Evolutionary conservation across 2,329 filamentous ascomycete genomes (phyloP).

Genomic region (Fusarium pilosicola): DNA sequence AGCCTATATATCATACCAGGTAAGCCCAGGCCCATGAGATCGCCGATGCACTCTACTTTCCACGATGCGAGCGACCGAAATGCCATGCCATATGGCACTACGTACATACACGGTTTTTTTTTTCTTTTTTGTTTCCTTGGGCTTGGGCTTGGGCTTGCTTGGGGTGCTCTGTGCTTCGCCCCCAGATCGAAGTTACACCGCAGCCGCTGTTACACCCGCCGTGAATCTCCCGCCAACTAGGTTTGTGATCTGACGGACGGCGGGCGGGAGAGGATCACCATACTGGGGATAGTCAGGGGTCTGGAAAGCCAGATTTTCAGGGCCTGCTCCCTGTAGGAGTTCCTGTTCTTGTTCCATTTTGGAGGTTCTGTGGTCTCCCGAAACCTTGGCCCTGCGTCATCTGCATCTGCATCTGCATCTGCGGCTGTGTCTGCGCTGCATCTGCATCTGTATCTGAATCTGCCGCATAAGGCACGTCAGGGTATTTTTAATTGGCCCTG

Average conservation of each 20-base stretch:
- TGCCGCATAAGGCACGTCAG: not conserved
- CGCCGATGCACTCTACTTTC: conserved; percentile 4
- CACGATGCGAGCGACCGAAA: not conserved
- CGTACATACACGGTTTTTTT: not conserved
- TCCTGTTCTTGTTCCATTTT: not conserved
- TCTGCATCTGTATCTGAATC: not conserved
- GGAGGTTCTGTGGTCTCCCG: not conserved
- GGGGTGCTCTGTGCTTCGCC: conserved; percentile 1
- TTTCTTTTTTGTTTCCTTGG: not conserved
- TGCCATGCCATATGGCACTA: not conserved
- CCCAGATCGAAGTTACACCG: conserved; percentile 35
- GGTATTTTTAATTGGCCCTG: not conserved
- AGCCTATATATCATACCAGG: conserved; percentile 14
- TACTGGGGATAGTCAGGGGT: conserved; percentile 26
- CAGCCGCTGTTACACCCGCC: conserved; percentile 29
- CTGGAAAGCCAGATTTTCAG: not conserved
- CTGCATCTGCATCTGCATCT: not conserved
- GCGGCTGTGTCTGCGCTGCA: not conserved
- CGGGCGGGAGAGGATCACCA: conserved; percentile 8
- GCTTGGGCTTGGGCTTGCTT: not conserved
- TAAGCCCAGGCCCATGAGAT: conserved; percentile 10
- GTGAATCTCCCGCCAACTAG: conserved; percentile 28
- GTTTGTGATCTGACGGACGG: not conserved
- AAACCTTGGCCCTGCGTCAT: conserved; percentile 4
- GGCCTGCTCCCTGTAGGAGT: not conserved